Conservation (phyloP, 371 early-diverging fungal species). For the Actinomucor elegans region DNA sequence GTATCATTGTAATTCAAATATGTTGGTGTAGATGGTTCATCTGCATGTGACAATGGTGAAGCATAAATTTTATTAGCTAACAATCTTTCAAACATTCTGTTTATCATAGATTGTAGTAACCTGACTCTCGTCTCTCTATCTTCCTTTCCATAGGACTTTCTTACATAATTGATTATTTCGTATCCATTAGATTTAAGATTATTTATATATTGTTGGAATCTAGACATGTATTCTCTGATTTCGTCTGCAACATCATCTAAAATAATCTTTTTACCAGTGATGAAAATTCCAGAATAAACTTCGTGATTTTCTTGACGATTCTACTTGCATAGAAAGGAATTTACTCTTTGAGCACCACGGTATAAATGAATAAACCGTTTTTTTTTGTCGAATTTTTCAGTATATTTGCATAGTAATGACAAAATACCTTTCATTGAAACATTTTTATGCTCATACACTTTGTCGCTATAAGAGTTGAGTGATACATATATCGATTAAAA, state of each 20-base stretch:
- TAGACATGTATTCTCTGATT: constrained; percentile 16
- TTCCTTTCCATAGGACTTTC: constrained; percentile 6
- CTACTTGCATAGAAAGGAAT: constrained; percentile 12
- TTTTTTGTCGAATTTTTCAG: constrained; percentile 2
- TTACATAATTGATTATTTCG: neutral
- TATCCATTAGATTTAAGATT: constrained; percentile 12
- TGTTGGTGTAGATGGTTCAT: too few relatives aligned
- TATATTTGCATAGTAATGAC: constrained; percentile 4
- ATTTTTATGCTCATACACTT: constrained; percentile 2
- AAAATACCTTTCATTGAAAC: constrained; percentile 11
- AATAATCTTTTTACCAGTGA: constrained; percentile 21
- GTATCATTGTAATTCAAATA: neutral
- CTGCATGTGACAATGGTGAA: too few relatives aligned
- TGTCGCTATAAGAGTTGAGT: neutral
- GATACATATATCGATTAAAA: constrained; percentile 10
- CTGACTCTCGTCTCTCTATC: constrained; percentile 7
- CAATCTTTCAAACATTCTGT: too few relatives aligned
- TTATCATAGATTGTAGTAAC: constrained; percentile 8
- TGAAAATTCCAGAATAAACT: constrained; percentile 17
- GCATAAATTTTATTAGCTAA: too few relatives aligned
- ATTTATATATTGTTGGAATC: constrained; percentile 20
- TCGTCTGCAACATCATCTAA: constrained; percentile 22
- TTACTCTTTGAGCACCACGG: constrained; percentile 11
- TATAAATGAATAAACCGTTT: constrained; percentile 5
- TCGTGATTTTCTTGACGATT: constrained; percentile 5